Base-by-base conservation (phyloP, 768 basidiomycete genomes). In the Crepidotus variabilis region DNA sequence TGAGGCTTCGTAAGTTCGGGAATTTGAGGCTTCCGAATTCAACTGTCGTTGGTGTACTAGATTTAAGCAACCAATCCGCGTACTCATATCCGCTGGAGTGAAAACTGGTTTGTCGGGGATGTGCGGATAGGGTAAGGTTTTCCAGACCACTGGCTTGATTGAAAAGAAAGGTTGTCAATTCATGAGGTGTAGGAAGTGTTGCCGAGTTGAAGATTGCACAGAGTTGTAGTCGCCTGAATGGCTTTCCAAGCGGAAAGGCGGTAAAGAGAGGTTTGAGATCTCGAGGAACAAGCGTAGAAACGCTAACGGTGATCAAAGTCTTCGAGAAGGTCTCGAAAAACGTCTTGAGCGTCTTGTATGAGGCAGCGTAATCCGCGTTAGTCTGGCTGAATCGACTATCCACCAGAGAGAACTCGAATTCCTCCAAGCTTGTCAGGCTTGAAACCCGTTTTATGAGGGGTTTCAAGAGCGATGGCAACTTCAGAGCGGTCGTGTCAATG, bases 401-500 rank as follows among this genome's bases (percentile, higher is more conserved):
- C 39, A 11, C 13, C 5, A 43, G 39, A 43, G 39, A 16, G 11
- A 43, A 16, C 5, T 14, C 39, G 11, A 43, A 11, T 5, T 43
- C 18, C 14, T 43, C 39, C 5, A 43, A 11, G 39, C 39, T 43
- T 11, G 39, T 43, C 39, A 43, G 39, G 39, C 39, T 43, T 14
- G 39, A 43, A 16, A 20, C 13, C 5, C 39, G 39, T 51, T 16
- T 2, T 3, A 43, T 43, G 39, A 43, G 39, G 2, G 58, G 56
- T n/a, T 45, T 55, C 50, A 63, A 23, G 20, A 70, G 49, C 10
- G 59, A 14, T 0, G 67, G 65, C 16, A 66, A 52, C 43, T 66
- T 68, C 16, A 48, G 35, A 20, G 62, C 49, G 2, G 67, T 67
- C 9, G 65, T 67, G 39, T 67, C 63, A n/a, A 70, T 58, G 8